Evolutionary conservation across 352 stramenopile genomes (phyloP), one percentile per base, ranked within the genome.

Genomic region (Pythium utonaiense): DNA sequence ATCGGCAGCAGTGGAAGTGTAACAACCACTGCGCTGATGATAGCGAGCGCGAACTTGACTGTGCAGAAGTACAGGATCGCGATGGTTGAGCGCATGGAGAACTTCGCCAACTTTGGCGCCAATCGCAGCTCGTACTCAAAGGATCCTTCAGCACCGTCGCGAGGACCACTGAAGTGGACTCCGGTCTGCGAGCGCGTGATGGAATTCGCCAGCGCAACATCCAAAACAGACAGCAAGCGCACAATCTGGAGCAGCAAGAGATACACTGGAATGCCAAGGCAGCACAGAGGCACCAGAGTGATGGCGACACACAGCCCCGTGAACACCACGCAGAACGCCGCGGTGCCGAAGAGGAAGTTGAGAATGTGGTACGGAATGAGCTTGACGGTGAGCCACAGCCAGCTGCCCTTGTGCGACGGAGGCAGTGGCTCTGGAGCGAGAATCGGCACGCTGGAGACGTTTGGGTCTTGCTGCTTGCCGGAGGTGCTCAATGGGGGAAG

Each of bases 361-460:
- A 88, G 66, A 16, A 74, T 41, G 40, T 91, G 80, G 70, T 88
- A 93, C 36, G 87, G 64, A 47, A 84, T 62, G 34, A 90, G 78
- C 24, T 66, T 62, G 47, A 70, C 33, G 28, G 63, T 70, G 44
- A 59, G 45, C 64, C 63, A 66, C n/a, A 70, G 28, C 28, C 48
- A 57, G 12, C 54, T 49, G 36, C 52, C 24, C 3, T 28, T 42
- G 28, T 21, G 16, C 13, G 30, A n/a, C 27, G 60, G 60, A 16
- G 60, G 60, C 47, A 67, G 33, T 30, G 53, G 60, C 28, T 44
- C n/a, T 5, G 60, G 44, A 13, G 53, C 53, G 22, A 58, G 34
- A n/a, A 53, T 25, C n/a, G 52, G 44, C 17, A n/a, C 49, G 27
- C 42, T 13, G 3, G 17, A 14, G 19, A 27, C 19, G 48, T 5